These are phyloP conservation scores for Phylloporus arenicola DNA, from an alignment of 768 basidiomycete genomes.

Conservation along the genomic window DNA sequence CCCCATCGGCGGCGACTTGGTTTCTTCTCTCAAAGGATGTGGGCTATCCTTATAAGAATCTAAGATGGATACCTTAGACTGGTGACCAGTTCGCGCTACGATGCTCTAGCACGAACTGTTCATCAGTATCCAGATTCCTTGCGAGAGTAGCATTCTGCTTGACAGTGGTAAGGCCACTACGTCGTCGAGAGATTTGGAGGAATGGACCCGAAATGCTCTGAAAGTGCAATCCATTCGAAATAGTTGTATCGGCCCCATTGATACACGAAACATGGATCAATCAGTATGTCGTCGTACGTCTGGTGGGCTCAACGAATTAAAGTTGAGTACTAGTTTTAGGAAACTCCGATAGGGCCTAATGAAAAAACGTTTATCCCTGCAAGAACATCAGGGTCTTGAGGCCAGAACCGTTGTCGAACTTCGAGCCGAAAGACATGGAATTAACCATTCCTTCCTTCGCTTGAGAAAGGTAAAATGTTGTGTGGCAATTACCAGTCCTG, in stretches of 20 bases:
- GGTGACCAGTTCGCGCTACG: too few relatives aligned
- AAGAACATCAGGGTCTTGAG: constrained; percentile 9
- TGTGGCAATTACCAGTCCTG: constrained; percentile 7
- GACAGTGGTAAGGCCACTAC: not conserved
- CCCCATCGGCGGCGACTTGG: constrained; percentile 11
- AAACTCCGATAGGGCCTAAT: not conserved
- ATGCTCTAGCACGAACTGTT: too few relatives aligned
- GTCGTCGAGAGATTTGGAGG: not conserved
- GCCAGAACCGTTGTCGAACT: constrained; percentile 8
- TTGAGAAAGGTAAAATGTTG: constrained; percentile 7
- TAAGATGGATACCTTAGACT: not conserved
- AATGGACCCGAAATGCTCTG: not conserved
- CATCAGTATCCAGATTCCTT: not conserved
- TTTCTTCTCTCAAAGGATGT: constrained; percentile 7
- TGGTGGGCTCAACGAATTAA: not conserved
- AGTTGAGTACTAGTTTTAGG: not conserved
- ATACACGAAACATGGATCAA: constrained; percentile 1
- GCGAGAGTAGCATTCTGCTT: not conserved
- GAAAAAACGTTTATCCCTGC: not conserved
- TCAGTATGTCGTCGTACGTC: not conserved
- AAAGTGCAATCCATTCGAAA: not conserved
- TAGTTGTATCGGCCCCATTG: not conserved
- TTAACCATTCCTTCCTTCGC: constrained; percentile 5
- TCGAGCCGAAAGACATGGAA: constrained; percentile 1
- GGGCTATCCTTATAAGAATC: constrained; percentile 8